Evolutionary conservation across 208 protist genomes (phyloP).

Genomic region (Wallacemonas sp.): DNA sequence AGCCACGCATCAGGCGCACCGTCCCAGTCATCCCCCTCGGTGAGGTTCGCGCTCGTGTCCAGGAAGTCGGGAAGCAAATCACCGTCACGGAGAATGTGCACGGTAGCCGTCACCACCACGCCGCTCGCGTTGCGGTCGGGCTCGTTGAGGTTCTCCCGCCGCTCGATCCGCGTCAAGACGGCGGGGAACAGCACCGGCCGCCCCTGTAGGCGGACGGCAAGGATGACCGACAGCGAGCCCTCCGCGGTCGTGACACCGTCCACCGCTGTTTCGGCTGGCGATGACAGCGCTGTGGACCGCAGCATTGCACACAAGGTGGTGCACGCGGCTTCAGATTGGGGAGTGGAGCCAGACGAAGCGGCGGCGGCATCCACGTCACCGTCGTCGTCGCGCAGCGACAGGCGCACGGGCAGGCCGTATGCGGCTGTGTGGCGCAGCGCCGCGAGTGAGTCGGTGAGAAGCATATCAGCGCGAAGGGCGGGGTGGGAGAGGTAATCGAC

Average conservation of each 20-base stretch:
- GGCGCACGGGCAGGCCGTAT: conserved; percentile 61
- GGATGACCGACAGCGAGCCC: conserved; percentile 43
- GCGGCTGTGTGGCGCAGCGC: conserved; percentile 58
- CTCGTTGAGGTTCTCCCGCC: no score
- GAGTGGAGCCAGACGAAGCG: neutral
- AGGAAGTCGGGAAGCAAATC: conserved; percentile 77
- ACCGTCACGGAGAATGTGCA: conserved; percentile 58
- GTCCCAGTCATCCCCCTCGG: conserved; percentile 16
- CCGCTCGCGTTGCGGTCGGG: neutral
- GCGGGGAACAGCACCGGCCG: conserved; percentile 54
- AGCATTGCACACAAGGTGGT: conserved; percentile 6
- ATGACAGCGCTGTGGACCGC: neutral
- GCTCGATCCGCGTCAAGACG: conserved; percentile 33
- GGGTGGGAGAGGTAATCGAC: conserved; percentile 31
- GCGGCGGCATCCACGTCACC: neutral
- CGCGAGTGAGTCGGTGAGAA: conserved; percentile 33
- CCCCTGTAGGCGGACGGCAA: conserved; percentile 44
- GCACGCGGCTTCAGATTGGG: conserved; percentile 18
- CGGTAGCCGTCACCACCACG: conserved; percentile 18
- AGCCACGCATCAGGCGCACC: conserved; percentile 57
- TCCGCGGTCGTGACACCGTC: conserved; percentile 13
- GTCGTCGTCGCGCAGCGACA: conserved; percentile 18
- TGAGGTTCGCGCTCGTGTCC: conserved; percentile 36
- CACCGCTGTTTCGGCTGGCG: neutral
- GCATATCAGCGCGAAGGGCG: conserved; percentile 14